These are phyloP conservation scores for Boehmeria nivea DNA, from an alignment of 306 rosid genomes.

Conservation along the genomic window DNA sequence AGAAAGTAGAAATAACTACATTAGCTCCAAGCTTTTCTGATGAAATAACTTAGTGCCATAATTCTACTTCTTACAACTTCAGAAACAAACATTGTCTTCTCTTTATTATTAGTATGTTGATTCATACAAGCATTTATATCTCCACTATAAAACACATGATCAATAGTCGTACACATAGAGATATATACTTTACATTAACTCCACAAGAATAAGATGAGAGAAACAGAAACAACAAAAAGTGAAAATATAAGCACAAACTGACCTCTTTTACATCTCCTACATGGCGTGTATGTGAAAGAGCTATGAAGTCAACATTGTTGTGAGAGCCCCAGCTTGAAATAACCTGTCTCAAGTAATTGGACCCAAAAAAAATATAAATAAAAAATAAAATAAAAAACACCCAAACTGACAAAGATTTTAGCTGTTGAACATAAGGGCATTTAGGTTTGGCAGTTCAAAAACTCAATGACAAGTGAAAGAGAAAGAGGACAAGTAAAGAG, in stretches of 20 bases:
- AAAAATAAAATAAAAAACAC: background rate
- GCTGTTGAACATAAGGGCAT: no score
- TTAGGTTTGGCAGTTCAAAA: no score
- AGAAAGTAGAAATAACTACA: background rate
- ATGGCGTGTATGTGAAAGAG: constrained; percentile 52
- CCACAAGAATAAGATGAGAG: no score
- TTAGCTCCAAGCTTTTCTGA: background rate
- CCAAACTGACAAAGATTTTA: background rate
- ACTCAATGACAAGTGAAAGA: no score
- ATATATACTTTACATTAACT: no score
- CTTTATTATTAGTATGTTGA: no score
- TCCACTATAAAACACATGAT: no score
- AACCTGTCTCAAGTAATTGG: constrained; percentile 20
- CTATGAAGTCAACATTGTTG: constrained; percentile 57
- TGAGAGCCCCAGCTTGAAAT: constrained; percentile 66
- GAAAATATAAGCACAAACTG: background rate
- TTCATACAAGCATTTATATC: no score
- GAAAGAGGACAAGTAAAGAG: no score
- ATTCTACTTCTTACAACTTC: no score
- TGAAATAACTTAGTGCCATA: background rate
- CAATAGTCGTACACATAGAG: no score
- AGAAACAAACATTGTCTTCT: background rate
- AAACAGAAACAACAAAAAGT: background rate
- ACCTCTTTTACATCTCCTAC: constrained; percentile 44
- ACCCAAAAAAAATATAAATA: background rate